Evolutionary conservation across 2,329 filamentous ascomycete species (phyloP), one percentile per base, ranked within the genome.

Genomic region (Beauveria sp.): DNA sequence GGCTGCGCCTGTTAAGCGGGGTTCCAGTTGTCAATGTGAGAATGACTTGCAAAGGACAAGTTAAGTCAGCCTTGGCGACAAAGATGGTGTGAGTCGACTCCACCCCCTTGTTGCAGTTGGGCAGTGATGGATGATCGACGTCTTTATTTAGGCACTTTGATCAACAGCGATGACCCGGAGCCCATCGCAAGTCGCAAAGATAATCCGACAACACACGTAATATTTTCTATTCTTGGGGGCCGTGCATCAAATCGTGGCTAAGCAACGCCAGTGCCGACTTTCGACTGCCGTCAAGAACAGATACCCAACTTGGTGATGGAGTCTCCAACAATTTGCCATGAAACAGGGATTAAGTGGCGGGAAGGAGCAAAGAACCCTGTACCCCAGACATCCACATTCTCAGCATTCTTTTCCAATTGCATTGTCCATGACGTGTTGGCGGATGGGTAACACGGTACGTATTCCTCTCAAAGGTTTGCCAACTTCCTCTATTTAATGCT

Each of bases 121-220:
- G 54, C 42, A 38, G 43, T 46, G 54, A 57, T 48, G 54, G 28
- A 22, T 43, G n/a, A 28, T 26, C 24, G 42, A n/a, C 52, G 18
- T 38, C 42, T 34, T 24, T 34, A n/a, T 28, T 28, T 38, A 26
- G 38, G 22, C 26, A 43, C 51, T 43, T 26, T 22, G 54, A 38
- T 26, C 54, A 48, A 48, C 54, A 2, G 54, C 43, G 54, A 57
- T 38, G 43, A 28, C n/a, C 54, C 54, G 54, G 28, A 24, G n/a
- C 16, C 16, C 38, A 43, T 46, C 54, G 54, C 43, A n/a, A 48
- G 14, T 18, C 14, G 42, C 26, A 1, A 56, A 24, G 42, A 28
- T 38, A 48, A 57, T 45, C 54, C 43, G 54, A 57, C 54, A 46
- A 51, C 46, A 49, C 56, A 59, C 56, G 56, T 59, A 59, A 51